Percentiles rank a stretch among this genome's conserved stretches.
Evolutionary conservation across 208 protist genomes (phyloP).

Genomic region (Zelonia costaricensis): DNA sequence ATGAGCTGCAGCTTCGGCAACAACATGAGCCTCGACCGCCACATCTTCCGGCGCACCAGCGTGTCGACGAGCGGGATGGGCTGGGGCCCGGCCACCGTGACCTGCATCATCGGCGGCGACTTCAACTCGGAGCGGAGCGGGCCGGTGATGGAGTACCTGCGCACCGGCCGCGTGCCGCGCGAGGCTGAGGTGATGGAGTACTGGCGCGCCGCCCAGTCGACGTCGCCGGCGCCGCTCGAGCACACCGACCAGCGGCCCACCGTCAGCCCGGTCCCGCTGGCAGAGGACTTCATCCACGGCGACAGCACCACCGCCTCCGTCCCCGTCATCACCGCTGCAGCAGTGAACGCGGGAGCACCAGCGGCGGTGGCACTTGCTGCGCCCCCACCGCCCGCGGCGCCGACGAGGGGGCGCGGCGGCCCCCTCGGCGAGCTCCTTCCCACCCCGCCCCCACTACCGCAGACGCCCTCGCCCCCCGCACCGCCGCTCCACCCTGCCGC

Average conservation of each 20-base stretch:
- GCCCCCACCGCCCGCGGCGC: too few species aligned
- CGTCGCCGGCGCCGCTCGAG: conserved; percentile 9
- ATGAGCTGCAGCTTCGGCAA: conserved; percentile 1
- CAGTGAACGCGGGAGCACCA: too few species aligned
- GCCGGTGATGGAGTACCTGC: conserved; percentile 50
- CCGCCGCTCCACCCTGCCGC: neutral
- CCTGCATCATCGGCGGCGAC: conserved; percentile 75
- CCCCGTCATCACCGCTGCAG: too few species aligned
- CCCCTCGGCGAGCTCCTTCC: neutral
- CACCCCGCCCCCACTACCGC: neutral
- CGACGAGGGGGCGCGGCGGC: too few species aligned
- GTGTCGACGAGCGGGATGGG: conserved; percentile 2
- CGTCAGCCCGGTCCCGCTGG: neutral
- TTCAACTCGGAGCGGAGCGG: conserved; percentile 77
- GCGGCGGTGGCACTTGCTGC: too few species aligned
- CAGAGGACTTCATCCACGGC: too few species aligned
- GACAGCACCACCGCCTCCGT: too few species aligned
- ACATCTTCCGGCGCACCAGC: conserved; percentile 6
- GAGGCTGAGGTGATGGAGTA: conserved; percentile 43
- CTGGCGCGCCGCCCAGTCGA: conserved; percentile 27
- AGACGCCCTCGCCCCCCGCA: neutral
- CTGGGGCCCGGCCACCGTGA: conserved; percentile 15
- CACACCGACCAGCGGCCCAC: conserved; percentile 1
- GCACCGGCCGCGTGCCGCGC: conserved; percentile 33
- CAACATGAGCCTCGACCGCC: conserved; percentile 4